Base-by-base conservation (phyloP, 345 rosid species). In the Ricinus communis region DNA sequence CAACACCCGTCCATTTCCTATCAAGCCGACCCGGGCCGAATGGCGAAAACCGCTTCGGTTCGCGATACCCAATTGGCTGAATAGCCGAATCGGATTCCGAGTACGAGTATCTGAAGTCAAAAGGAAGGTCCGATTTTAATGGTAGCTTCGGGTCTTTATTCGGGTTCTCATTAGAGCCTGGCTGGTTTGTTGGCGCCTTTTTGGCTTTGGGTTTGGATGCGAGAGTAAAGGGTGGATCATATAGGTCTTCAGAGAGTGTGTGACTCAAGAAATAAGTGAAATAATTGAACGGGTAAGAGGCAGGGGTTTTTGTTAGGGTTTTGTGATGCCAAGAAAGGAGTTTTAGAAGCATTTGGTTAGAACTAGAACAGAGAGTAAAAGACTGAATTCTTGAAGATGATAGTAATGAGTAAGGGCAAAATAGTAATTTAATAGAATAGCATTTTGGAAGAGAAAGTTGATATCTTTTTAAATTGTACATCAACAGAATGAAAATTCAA, bases 11-110 rank as follows among this genome's bases (percentile, higher is more conserved):
- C 98, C 94, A 93, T 54, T 81, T 81, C 78, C 97, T 77, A 62
- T 88, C 89, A 13, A 93, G 83, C 66, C 91, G 87, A 22, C 96
- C 91, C 0, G 97, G 98, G 14, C 98, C 97, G 53, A 93, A 91
- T 0, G 96, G 98, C 61, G 94, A 91, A 77, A 93, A 93, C 68
- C 93, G 82, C 74, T 87, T 92, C 43, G 96, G 91, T 71, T 93
- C 97, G 2, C 98, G 92, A 69, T 68, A 93, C 56, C 97, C 94
- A 47, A 91, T 87, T 31, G 96, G 97, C 70, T 86, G 73, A 45
- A 83, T 62, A 0, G 30, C 77, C 2, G 89, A 86, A 64, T 85
- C 77, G 36, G 85, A 69, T 86, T 93, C 96, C 10, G 98, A 88
- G 66, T 91, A 93, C 2, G 98, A 87, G 78, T 90, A 83, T 50